phyloP scores from a whole-genome alignment of 805 yeast genomes.

The Tetrapisispora pingtungensis region DNA sequence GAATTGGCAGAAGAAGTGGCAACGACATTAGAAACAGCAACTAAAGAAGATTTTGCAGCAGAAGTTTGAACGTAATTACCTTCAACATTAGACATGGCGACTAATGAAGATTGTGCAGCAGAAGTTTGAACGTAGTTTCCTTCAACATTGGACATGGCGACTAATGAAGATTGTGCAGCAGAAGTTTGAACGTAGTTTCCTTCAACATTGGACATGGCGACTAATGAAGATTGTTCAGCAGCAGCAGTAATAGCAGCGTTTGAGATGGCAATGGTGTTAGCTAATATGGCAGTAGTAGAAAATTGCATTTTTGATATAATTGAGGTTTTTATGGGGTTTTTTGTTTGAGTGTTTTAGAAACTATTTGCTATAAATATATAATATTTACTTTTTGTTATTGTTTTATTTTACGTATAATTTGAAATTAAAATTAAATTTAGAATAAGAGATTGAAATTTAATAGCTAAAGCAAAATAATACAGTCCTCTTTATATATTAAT shows the following conservation, averaged over 20 bases:
- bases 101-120: background rate
- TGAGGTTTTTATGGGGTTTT: background rate
- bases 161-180: background rate
- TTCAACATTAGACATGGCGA: constrained; percentile 2
- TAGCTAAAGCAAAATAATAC: too few relatives aligned
- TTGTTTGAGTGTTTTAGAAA: background rate
- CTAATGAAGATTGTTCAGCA: background rate
- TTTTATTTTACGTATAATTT: too few relatives aligned
- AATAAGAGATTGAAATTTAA: too few relatives aligned
- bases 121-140: background rate
- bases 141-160: background rate
- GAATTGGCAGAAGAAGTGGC: background rate
- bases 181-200: background rate
- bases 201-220: constrained; percentile 2
- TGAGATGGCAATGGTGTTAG: background rate
- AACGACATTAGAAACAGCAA: constrained; percentile 3
- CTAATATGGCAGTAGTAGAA: constrained; percentile 1
- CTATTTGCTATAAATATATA: background rate
- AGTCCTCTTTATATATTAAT: too few relatives aligned
- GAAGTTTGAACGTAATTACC: background rate
- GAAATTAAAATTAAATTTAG: too few relatives aligned
- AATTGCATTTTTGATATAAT: constrained; percentile 2
- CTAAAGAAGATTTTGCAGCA: background rate
- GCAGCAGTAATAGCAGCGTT: background rate
- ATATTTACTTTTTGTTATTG: background rate